Percentiles rank a stretch among this genome's conserved stretches.
phyloP scores from a whole-genome alignment of 78 protist genomes.

The Dictyostelium discoideum region DNA sequence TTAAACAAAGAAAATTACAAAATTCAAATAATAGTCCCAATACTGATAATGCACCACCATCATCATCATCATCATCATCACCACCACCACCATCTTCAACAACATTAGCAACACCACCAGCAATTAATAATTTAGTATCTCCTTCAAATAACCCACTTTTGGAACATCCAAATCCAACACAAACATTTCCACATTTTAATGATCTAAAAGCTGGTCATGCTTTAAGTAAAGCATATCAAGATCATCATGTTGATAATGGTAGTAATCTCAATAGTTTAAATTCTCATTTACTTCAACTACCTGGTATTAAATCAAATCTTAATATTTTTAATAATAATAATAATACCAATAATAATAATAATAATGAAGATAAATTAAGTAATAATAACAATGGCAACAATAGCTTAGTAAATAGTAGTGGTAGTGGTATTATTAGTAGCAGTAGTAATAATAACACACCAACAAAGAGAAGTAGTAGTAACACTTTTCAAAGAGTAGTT shows the following conservation, averaged over 20 bases:
- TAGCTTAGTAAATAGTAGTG: neutral
- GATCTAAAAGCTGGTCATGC: conserved; percentile 36
- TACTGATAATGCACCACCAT: neutral
- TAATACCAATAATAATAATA: neutral
- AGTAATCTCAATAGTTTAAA: conserved; percentile 21
- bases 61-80: neutral
- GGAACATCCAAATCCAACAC: neutral
- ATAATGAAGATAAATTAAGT: neutral
- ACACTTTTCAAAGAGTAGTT: neutral
- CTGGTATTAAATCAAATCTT: neutral
- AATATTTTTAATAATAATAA: neutral
- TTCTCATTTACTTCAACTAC: neutral
- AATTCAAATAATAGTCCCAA: neutral
- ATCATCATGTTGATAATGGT: neutral
- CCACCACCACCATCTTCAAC: neutral
- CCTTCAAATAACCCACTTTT: neutral
- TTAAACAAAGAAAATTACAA: neutral
- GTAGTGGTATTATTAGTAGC: no score
- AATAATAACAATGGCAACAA: neutral
- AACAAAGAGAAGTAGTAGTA: neutral
- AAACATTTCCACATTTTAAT: conserved; percentile 14
- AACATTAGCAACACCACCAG: neutral
- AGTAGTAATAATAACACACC: neutral
- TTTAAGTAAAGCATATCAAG: neutral
- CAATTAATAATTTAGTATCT: neutral